These are phyloP conservation scores for Aureoboletus auriporus DNA, from an alignment of 768 basidiomycete genomes.

Conservation along the genomic window DNA sequence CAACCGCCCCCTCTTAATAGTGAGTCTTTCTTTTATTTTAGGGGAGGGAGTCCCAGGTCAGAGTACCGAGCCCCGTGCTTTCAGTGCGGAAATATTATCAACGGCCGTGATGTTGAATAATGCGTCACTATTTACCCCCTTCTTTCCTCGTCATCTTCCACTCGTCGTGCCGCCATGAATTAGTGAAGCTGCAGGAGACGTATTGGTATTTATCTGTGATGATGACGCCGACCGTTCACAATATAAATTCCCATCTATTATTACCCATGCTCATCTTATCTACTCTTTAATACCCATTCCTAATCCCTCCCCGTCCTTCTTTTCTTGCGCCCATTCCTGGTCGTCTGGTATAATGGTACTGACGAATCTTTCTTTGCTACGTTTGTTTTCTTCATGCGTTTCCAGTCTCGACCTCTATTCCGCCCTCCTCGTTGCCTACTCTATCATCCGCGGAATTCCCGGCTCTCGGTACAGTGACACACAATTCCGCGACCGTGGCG, in stretches of 20 bases:
- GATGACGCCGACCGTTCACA: conserved; percentile 17
- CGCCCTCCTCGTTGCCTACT: conserved; percentile 41
- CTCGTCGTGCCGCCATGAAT: conserved; percentile 25
- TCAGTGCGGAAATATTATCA: conserved; percentile 82
- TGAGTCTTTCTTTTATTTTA: conserved; percentile 60
- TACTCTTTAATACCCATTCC: conserved; percentile 12
- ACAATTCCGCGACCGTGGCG: conserved; percentile 6
- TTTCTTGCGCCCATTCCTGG: conserved; percentile 39
- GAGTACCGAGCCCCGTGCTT: conserved; percentile 87
- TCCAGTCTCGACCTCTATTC: conserved; percentile 33
- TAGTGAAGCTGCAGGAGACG: conserved; percentile 25
- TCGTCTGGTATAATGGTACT: conserved; percentile 41
- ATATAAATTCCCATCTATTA: conserved; percentile 3
- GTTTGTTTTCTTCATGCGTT: conserved; percentile 14
- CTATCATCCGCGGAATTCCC: conserved; percentile 76
- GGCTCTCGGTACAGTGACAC: conserved; percentile 40
- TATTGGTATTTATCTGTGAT: conserved; percentile 16
- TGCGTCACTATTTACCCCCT: conserved; percentile 25
- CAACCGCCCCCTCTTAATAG: conserved; percentile 39
- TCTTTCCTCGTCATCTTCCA: conserved; percentile 23
- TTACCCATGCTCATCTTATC: conserved; percentile 6
- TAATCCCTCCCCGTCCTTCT: conserved; percentile 30
- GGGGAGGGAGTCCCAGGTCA: conserved; percentile 78
- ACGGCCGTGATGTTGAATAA: conserved; percentile 54
- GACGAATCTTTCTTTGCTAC: conserved; percentile 35